Conservation (phyloP, 2,329 filamentous ascomycete species). For the Cladosporium sp. region DNA sequence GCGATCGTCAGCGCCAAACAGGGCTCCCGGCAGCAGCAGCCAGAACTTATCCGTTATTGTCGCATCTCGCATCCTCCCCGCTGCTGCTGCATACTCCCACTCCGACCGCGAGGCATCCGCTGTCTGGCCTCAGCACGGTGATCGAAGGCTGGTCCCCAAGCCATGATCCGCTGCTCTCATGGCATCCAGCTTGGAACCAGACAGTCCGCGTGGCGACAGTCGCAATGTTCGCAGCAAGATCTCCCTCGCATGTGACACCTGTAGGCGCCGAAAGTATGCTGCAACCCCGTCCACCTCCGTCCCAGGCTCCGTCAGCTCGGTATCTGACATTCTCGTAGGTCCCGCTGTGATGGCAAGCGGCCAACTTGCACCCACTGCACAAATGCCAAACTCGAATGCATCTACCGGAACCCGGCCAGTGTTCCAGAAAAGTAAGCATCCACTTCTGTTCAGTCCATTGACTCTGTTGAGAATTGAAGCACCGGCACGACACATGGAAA, state of each 20-base stretch:
- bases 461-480: background rate
- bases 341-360: constrained; percentile 15
- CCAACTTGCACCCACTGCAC: constrained; percentile 19
- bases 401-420: constrained; percentile 14
- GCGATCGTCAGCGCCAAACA: constrained; percentile 6
- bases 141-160: constrained; percentile 4
- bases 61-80: constrained; percentile 12
- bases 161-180: constrained; percentile 15
- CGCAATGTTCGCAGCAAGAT: constrained; percentile 19
- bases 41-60: background rate
- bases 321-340: constrained; percentile 14
- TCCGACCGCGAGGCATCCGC: constrained; percentile 9
- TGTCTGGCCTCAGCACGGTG: constrained; percentile 14
- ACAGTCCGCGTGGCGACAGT: constrained; percentile 8
- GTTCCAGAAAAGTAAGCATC: constrained; percentile 13
- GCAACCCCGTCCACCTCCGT: background rate
- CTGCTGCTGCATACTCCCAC: background rate
- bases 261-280: constrained; percentile 17
- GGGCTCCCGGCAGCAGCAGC: constrained; percentile 1
- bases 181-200: constrained; percentile 15
- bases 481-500: background rate
- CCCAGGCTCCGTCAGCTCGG: background rate
- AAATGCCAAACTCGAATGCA: constrained; percentile 17
- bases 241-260: constrained; percentile 18
- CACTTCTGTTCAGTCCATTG: background rate